These are phyloP conservation scores for Phaeosphaeriaceae sp. DNA, from an alignment of 2,329 filamentous ascomycete genomes.

Conservation along the genomic window DNA sequence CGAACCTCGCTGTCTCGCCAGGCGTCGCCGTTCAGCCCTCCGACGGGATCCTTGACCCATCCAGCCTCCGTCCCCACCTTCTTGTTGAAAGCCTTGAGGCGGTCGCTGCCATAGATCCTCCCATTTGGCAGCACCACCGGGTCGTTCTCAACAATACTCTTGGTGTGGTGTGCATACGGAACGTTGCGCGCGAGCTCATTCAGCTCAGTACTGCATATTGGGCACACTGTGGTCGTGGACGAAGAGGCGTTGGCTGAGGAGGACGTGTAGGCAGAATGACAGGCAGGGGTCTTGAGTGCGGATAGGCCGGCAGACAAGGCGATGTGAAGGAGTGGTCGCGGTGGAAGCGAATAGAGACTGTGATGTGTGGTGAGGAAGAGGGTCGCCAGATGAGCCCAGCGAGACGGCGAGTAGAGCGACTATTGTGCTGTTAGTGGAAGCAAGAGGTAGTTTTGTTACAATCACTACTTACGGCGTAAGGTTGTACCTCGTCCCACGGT, in stretches of 20 bases:
- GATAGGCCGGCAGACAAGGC: slow-evolving; percentile 91
- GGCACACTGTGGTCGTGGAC: slow-evolving; percentile 77
- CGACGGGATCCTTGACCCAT: slow-evolving; percentile 75
- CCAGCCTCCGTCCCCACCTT: slow-evolving; percentile 75
- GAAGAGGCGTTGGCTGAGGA: slow-evolving; percentile 63
- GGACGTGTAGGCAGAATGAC: slow-evolving; percentile 73
- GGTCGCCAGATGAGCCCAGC: slow-evolving; percentile 79
- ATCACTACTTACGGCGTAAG: slow-evolving; percentile 62
- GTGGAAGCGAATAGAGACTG: slow-evolving; percentile 80
- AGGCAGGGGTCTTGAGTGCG: slow-evolving; percentile 93
- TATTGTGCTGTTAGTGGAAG: slow-evolving; percentile 42
- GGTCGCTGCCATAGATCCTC: slow-evolving; percentile 79
- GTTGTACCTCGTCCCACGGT: slow-evolving; percentile 65
- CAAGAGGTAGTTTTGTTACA: neutral
- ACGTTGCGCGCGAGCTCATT: slow-evolving; percentile 89
- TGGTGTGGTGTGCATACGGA: slow-evolving; percentile 93
- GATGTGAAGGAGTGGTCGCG: slow-evolving; percentile 84
- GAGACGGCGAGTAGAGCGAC: slow-evolving; percentile 74
- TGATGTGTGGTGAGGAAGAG: slow-evolving; percentile 89
- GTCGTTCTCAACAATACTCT: slow-evolving; percentile 90
- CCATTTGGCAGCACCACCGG: slow-evolving; percentile 87
- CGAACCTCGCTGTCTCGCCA: slow-evolving; percentile 66
- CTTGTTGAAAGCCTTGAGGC: slow-evolving; percentile 76
- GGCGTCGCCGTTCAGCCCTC: slow-evolving; percentile 63
- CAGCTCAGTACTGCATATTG: slow-evolving; percentile 94